Conservation (phyloP, 2,329 filamentous ascomycete species). For the Verticillium alfalfae region DNA sequence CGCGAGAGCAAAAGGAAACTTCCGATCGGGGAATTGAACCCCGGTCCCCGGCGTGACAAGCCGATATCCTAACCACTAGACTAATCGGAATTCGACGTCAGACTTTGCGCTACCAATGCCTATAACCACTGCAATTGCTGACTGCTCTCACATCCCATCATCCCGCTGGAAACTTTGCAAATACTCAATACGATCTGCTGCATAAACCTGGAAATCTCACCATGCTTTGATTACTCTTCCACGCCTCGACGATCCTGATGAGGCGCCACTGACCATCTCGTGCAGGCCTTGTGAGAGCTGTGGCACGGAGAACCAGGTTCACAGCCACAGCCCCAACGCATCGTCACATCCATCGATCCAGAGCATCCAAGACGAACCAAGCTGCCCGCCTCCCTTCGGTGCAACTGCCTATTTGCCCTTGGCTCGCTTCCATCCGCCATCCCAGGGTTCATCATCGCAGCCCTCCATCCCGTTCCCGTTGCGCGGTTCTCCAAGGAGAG, state of each 20-base stretch:
- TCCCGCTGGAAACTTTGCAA: too few species aligned
- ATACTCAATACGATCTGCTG: neutral
- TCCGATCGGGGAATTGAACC: conserved; percentile 1
- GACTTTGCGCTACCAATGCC: fast-evolving
- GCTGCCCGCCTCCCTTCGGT: neutral
- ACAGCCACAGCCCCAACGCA: neutral
- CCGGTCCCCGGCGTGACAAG: conserved; percentile 1
- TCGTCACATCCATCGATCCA: neutral
- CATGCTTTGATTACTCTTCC: neutral
- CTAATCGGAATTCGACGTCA: neutral
- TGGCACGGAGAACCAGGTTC: neutral
- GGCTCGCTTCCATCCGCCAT: neutral
- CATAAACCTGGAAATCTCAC: neutral
- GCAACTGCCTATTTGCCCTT: neutral
- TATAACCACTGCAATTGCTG: too few species aligned
- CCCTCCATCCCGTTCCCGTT: neutral
- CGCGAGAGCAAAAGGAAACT: neutral
- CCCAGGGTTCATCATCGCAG: neutral
- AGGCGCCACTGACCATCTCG: neutral
- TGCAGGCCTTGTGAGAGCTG: neutral
- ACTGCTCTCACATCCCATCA: too few species aligned
- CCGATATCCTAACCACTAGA: conserved; percentile 1
- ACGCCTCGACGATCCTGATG: neutral
- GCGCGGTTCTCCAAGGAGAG: neutral
- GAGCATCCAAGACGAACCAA: neutral